Evolutionary conservation across 306 rosid species (phyloP), one percentile per base, ranked within the genome.

Genomic region (Lupinus albus): DNA sequence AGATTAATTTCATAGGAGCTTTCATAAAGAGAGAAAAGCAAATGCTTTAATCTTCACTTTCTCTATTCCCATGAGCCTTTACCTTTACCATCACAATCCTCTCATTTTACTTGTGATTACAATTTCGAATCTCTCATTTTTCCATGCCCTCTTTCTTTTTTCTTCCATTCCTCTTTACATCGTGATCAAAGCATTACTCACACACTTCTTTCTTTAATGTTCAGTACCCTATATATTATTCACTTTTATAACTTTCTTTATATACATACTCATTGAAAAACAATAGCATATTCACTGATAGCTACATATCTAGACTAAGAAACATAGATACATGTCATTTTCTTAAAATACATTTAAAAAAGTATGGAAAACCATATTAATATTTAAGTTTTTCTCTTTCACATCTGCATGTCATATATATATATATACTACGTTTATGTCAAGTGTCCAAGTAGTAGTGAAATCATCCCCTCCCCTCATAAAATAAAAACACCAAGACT

Each of bases 21-120:
- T n/a, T n/a, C n/a, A n/a, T n/a, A n/a, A 46, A 12, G 38, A 16
- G 36, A 12, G 38, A 16, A 79, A 67, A 65, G 81, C 84, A 77
- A 85, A 77, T 72, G 83, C 86, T 81, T 85, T 83, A 76, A 51
- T 72, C 80, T 73, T 78, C 89, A 81, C 97, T 89, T 92, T 92
- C 88, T 82, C 96, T 88, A 80, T 86, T 91, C 96, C 86, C 88
- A 84, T 87, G 91, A 88, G 94, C 88, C 88, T 83, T 84, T 82
- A 45, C 84, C 89, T 85, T 88, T 85, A 74, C 88, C 84, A 67
- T 86, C 85, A 80, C 71, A 54, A 68, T 39, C 38, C 74, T 73
- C 72, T 80, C 76, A 72, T 64, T 62, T 87, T 82, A 92, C 95
- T 89, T 89, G 79, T 77, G 77, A 83, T 81, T 42, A 63, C 82